phyloP scores from a whole-genome alignment of 805 yeast species.

The Dipodascus geniculatus region DNA sequence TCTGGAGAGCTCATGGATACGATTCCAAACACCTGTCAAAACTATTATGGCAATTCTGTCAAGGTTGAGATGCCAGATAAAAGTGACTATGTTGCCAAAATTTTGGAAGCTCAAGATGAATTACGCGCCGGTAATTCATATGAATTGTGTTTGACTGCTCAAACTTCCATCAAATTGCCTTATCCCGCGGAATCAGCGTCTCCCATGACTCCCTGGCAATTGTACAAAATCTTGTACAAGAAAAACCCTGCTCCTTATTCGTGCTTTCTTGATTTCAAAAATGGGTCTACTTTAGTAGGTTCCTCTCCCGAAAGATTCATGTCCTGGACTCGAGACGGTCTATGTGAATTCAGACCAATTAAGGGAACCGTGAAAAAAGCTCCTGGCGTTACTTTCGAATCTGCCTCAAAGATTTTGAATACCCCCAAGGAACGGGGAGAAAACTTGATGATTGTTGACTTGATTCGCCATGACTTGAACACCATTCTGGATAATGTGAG shows the following conservation, averaged over 20 bases:
- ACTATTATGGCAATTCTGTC: conserved; percentile 15
- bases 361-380: conserved; percentile 86
- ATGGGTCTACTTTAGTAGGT: conserved; percentile 44
- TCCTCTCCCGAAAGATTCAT: conserved; percentile 93
- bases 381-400: conserved; percentile 37
- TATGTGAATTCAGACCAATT: conserved; percentile 82
- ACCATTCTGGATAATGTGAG: conserved; percentile 51
- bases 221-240: conserved; percentile 58
- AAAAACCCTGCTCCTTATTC: conserved; percentile 92
- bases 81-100: conserved; percentile 40
- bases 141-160: conserved; percentile 82
- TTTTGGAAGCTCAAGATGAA: conserved; percentile 51
- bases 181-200: neutral
- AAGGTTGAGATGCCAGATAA: conserved; percentile 35
- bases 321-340: conserved; percentile 46
- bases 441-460: conserved; percentile 91
- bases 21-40: conserved; percentile 21
- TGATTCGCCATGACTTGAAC: conserved; percentile 83
- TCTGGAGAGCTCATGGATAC: neutral
- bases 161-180: conserved; percentile 48
- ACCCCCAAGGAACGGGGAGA: conserved; percentile 94
- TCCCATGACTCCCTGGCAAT: conserved; percentile 53
- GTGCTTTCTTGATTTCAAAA: conserved; percentile 53
- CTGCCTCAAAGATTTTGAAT: conserved; percentile 53
- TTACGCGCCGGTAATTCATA: conserved; percentile 80